Evolutionary conservation across 352 stramenopile species (phyloP).

Genomic region (Pythium phragmiticola): DNA sequence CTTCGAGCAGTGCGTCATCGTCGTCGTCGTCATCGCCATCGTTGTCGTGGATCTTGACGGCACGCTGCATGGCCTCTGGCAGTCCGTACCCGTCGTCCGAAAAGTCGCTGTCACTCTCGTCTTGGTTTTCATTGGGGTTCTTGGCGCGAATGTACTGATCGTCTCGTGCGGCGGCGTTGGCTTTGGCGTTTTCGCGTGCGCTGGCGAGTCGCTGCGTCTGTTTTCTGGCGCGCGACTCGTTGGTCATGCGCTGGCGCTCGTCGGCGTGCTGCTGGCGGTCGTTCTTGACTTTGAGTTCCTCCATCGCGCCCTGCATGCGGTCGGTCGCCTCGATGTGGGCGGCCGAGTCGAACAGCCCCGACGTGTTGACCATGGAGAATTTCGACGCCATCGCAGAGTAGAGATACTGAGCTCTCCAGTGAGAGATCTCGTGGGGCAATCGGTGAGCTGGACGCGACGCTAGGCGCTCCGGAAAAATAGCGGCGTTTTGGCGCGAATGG

Average conservation of each 20-base stretch:
- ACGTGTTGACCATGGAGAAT: constrained; percentile 78
- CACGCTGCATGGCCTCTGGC: not conserved
- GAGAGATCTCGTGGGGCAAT: not conserved
- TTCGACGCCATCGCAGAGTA: constrained; percentile 59
- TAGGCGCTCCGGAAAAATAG: not conserved
- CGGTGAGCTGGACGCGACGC: not conserved
- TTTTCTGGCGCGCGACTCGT: constrained; percentile 29
- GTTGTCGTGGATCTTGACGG: constrained; percentile 2
- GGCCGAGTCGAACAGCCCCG: constrained; percentile 65
- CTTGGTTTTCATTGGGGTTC: constrained; percentile 25
- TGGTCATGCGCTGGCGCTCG: constrained; percentile 6
- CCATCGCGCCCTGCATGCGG: constrained; percentile 70
- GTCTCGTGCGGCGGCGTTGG: constrained; percentile 22
- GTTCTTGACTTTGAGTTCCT: constrained; percentile 68
- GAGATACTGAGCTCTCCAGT: not conserved
- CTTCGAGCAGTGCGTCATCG: constrained; percentile 59
- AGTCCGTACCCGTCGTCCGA: constrained; percentile 8
- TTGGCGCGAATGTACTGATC: constrained; percentile 19
- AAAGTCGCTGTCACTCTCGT: constrained; percentile 13
- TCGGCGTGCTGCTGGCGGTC: constrained; percentile 36
- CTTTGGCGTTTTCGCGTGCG: constrained; percentile 30
- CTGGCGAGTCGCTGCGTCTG: constrained; percentile 25
- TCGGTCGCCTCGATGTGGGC: constrained; percentile 70
- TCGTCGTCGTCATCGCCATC: constrained; percentile 41
- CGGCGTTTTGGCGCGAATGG: not conserved